Evolutionary conservation across 306 rosid genomes (phyloP), one percentile per base, ranked within the genome.

Genomic region (Pyrus bretschneideri): DNA sequence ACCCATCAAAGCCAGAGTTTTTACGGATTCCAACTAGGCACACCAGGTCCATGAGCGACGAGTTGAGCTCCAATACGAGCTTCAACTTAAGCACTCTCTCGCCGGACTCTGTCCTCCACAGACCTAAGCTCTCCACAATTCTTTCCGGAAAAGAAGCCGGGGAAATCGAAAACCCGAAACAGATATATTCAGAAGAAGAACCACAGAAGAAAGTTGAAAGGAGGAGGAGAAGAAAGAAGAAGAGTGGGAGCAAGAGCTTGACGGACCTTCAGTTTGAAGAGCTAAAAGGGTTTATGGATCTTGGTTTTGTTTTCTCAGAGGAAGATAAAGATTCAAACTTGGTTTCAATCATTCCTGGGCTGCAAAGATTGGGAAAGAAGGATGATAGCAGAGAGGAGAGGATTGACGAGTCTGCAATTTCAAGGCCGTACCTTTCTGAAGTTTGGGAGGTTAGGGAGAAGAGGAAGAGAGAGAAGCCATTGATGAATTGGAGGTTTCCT

Each of bases 381-480:
- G 81, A 61, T 10, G 83, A 61, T 55, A 52, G 12, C 19, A 63
- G 80, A 60, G 82, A 79, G 21, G 81, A 71, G 72, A 67, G 15
- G 67, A 73, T 52, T 31, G 81, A 75, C 14, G 83, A 67, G 57
- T 67, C 86, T 46, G 70, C 31, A 64, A 72, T 89, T 58, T 76
- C 86, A 75, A 90, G 97, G 71, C 97, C 98, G 75, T 94, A 94
- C 69, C 96, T 94, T 12, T 94, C 98, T 38, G 98, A 91, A 83
- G 93, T 89, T 46, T 92, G 98, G 98, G 77, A 83, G 73, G 80
- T 76, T 33, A 75, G 70, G 60, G 88, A 90, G 23, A 78, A 62
- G 78, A 88, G 79, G 80, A 79, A 73, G 76, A 82, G 77, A 73
- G 84, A 84, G 66, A 87, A 85, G 45, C 85, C 92, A 15, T 31